Evolutionary conservation across 2,329 filamentous ascomycete species (phyloP).

Genomic region (Drechslerella coelobrocha): DNA sequence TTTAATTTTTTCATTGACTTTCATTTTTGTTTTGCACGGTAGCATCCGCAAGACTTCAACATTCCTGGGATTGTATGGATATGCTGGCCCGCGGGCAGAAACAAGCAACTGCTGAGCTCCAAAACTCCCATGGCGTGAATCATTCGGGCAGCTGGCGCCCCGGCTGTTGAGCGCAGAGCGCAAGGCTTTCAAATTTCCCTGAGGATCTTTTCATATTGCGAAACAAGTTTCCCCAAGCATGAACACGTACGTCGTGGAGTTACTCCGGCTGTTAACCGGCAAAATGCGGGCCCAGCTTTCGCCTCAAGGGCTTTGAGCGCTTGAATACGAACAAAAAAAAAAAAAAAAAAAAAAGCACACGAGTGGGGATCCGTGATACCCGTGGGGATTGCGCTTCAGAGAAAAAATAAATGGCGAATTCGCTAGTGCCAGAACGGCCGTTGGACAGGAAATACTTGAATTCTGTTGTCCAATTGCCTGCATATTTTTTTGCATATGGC

Average conservation of each 20-base stretch:
- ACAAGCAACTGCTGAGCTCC: conserved; percentile 42
- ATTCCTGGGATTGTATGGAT: conserved; percentile 23
- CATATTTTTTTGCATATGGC: conserved; percentile 24
- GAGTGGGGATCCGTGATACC: conserved; percentile 21
- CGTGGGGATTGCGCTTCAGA: conserved; percentile 14
- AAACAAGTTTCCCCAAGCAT: conserved; percentile 47
- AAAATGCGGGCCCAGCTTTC: conserved; percentile 47
- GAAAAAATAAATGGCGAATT: conserved; percentile 32
- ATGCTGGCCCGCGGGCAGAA: conserved; percentile 23
- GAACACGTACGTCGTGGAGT: conserved; percentile 1
- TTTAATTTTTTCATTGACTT: not conserved
- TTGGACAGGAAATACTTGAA: conserved; percentile 24
- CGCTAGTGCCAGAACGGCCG: conserved; percentile 24
- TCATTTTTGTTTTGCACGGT: not conserved
- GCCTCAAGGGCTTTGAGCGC: conserved; percentile 7
- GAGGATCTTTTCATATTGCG: conserved; percentile 15
- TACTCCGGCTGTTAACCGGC: conserved; percentile 32
- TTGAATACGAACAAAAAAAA: not conserved
- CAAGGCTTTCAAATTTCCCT: conserved; percentile 11
- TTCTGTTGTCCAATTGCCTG: conserved; percentile 36
- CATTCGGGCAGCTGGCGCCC: conserved; percentile 35
- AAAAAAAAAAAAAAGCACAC: too few relatives aligned
- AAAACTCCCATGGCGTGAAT: conserved; percentile 38
- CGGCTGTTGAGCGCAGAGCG: conserved; percentile 24
- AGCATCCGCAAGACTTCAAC: conserved; percentile 2